Conservation (phyloP, 768 basidiomycete genomes). For the Lenzites betulinus region DNA sequence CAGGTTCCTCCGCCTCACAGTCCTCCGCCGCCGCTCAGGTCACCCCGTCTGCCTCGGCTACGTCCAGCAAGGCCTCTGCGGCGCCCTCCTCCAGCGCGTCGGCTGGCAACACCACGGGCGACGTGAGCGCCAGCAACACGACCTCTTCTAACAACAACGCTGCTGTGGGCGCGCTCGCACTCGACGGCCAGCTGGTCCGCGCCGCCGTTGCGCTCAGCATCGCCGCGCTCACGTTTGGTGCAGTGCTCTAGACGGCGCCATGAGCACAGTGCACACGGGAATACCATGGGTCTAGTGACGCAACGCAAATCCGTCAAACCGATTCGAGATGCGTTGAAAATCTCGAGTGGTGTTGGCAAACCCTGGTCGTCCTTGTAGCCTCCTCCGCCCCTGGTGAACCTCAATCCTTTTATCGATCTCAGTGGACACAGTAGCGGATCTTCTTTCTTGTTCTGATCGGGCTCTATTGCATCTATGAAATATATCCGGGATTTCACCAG, state of each 20-base stretch:
- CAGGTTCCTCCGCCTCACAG: too few species aligned
- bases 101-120: neutral
- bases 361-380: too few species aligned
- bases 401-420: neutral
- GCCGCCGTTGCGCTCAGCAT: constrained; percentile 25
- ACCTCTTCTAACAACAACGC: constrained; percentile 11
- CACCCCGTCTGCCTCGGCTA: too few species aligned
- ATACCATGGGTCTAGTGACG: too few species aligned
- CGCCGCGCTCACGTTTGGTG: constrained; percentile 27
- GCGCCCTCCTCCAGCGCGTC: constrained; percentile 1
- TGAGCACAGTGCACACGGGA: neutral
- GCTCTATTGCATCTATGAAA: neutral
- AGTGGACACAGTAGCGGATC: neutral
- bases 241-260: constrained; percentile 16
- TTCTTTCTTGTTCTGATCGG: constrained; percentile 1
- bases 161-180: constrained; percentile 16
- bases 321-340: too few species aligned
- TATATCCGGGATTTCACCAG: constrained; percentile 3
- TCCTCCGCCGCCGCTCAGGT: constrained; percentile 7
- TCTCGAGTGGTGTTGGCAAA: neutral
- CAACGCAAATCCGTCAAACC: too few species aligned
- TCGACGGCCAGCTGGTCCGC: constrained; percentile 20
- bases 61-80: constrained; percentile 2
- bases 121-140: neutral
- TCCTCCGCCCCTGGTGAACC: neutral